A percentile compares a stretch with the other conserved stretches of the same genome.
Evolutionary conservation across 2,329 filamentous ascomycete species (phyloP).

Genomic region (Alternaria alternata): DNA sequence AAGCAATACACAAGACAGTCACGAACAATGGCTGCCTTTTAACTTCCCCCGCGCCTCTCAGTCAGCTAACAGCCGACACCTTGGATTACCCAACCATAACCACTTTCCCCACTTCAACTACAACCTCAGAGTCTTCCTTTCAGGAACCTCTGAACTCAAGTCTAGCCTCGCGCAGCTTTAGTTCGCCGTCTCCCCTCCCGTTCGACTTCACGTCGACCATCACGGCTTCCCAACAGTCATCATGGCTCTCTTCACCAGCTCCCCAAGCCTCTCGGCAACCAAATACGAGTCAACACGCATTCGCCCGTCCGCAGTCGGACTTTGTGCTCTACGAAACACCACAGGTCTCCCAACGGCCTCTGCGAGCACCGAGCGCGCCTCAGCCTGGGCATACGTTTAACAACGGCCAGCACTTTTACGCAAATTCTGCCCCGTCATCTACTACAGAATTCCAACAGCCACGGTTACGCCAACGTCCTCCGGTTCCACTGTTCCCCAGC

Average conservation of each 20-base stretch:
- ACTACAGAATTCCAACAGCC: slow-evolving; percentile 64
- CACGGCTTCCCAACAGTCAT: slow-evolving; percentile 77
- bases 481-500: slow-evolving; percentile 73
- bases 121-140: slow-evolving; percentile 52
- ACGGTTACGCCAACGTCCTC: slow-evolving; percentile 66
- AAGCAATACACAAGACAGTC: slow-evolving; percentile 41
- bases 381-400: slow-evolving; percentile 67
- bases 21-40: slow-evolving; percentile 52
- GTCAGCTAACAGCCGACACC: slow-evolving; percentile 42
- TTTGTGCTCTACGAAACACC: slow-evolving; percentile 76
- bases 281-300: slow-evolving; percentile 53
- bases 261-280: slow-evolving; percentile 60
- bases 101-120: slow-evolving; percentile 38
- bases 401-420: slow-evolving; percentile 69
- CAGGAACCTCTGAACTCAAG: slow-evolving; percentile 69
- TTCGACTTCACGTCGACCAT: slow-evolving; percentile 79
- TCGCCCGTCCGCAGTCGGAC: slow-evolving; percentile 68
- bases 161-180: slow-evolving; percentile 68
- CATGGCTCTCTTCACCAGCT: slow-evolving; percentile 78
- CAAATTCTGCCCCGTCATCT: slow-evolving; percentile 70
- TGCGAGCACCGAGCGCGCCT: slow-evolving; percentile 62
- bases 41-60: slow-evolving; percentile 34
- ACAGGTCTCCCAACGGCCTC: slow-evolving; percentile 53
- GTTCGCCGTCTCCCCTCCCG: slow-evolving; percentile 62
- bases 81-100: slow-evolving; percentile 39